Evolutionary conservation across 805 yeast species (phyloP), one percentile per base, ranked within the genome.

Genomic region (Lachancea thermotolerans): DNA sequence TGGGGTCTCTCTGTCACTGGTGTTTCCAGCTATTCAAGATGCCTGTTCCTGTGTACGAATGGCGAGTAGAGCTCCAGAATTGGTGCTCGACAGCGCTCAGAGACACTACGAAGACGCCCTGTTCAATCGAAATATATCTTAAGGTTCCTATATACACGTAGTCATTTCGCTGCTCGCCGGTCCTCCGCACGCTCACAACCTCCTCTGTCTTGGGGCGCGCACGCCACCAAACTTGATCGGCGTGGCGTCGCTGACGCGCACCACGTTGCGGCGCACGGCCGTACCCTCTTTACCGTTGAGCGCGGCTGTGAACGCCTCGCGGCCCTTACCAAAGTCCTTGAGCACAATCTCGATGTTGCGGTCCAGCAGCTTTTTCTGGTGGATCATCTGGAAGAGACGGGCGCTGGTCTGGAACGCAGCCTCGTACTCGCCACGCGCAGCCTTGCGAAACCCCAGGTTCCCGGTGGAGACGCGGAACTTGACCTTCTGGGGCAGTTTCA

Each of bases 221-320:
- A 78, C 82, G 73, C 98, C 98, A 73, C 99, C 99, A 59, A 87
- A 87, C 66, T 85, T 84, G 71, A 91, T 74, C 47, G 77, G 77
- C 5, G 99, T 88, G 52, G 75, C 73, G 58, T 91, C 98, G 40
- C 84, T 75, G 29, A 91, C 69, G 57, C 89, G 78, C 30, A 76
- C 74, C 33, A 93, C 75, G 44, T 76, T 71, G n/a, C 75, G 73
- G 59, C 87, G 77, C 34, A 93, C 71, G 29, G 71, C 66, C 35
- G 73, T 67, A 43, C 97, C 97, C 70, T 91, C 98, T 61, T 85
- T 85, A 55, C 97, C 96, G 56, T 78, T 78, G 52, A 91, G 74
- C 1, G 95, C 95, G 43, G 81, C 82, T 45, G 80, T 68, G 54
- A 93, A 90, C 1, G 95, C 96, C 49, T 79, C 81, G 65, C 97